Conservation (phyloP, 2,329 filamentous ascomycete species). For the Calonectria fujianensis region DNA sequence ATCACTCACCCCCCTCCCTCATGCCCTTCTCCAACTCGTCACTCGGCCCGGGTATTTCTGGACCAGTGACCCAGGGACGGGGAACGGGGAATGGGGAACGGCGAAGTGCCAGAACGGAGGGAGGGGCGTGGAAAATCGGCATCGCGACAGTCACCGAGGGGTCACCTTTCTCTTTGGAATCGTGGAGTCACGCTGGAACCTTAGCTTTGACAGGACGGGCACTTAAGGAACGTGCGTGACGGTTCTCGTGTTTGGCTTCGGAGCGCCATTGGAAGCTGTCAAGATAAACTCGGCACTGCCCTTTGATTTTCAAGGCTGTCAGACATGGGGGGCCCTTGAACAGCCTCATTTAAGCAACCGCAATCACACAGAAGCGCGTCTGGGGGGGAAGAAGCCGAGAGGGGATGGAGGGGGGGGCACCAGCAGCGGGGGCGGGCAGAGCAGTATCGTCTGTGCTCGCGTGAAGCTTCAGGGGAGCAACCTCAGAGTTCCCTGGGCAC, state of each 20-base stretch:
- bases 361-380: neutral
- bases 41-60: constrained; percentile 1
- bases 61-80: neutral
- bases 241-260: constrained; percentile 1
- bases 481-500: neutral
- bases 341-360: constrained; percentile 31
- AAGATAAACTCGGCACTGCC: constrained; percentile 36
- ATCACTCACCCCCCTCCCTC: neutral
- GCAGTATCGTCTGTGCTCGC: constrained; percentile 26
- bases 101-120: neutral
- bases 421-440: neutral
- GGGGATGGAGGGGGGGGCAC: neutral
- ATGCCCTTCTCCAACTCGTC: constrained; percentile 4
- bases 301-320: constrained; percentile 32
- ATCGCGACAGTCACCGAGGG: neutral
- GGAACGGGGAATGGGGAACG: neutral
- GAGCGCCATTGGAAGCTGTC: constrained; percentile 25
- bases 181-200: constrained; percentile 23
- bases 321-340: constrained; percentile 31
- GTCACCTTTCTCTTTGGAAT: neutral
- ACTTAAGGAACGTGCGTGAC: constrained; percentile 11
- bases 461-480: constrained; percentile 27
- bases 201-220: constrained; percentile 7
- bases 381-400: constrained; percentile 9
- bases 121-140: constrained; percentile 12